Conservation (phyloP, 139 green algal species). For the Chlamydomonas incerta region DNA sequence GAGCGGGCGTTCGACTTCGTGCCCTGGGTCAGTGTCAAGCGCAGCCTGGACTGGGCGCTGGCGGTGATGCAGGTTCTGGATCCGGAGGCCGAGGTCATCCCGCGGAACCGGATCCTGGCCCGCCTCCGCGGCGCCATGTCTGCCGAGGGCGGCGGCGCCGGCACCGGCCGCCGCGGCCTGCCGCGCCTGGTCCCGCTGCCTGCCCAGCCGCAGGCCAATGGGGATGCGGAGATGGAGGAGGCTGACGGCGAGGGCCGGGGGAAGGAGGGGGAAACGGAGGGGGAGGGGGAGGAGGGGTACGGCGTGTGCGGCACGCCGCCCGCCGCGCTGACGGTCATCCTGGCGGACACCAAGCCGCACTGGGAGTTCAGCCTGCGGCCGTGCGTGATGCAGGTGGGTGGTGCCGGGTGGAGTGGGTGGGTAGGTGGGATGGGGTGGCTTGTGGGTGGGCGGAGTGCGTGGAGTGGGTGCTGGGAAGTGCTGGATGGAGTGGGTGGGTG, state of each 20-base stretch:
- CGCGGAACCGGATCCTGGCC: background rate
- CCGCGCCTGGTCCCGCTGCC: background rate
- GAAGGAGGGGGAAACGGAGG: background rate
- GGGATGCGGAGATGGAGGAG: no score
- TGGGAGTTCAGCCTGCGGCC: background rate
- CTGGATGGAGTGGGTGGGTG: no score
- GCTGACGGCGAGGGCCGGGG: no score
- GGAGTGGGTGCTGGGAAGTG: no score
- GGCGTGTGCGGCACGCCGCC: background rate
- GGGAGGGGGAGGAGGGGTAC: background rate
- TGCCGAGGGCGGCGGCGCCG: no score
- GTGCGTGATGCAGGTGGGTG: background rate
- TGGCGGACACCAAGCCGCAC: background rate
- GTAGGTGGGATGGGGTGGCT: no score
- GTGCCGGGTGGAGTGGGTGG: no score
- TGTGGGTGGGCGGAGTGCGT: no score
- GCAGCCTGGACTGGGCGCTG: background rate
- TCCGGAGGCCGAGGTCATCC: background rate
- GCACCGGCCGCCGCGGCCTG: background rate
- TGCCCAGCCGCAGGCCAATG: no score
- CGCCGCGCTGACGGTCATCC: background rate
- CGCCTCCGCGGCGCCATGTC: background rate
- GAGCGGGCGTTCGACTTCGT: slow-evolving; percentile 4
- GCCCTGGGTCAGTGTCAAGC: background rate
- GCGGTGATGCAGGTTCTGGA: slow-evolving; percentile 14